Evolutionary conservation across 345 rosid genomes (phyloP), one percentile per base, ranked within the genome.

Genomic region (Viola odorata): DNA sequence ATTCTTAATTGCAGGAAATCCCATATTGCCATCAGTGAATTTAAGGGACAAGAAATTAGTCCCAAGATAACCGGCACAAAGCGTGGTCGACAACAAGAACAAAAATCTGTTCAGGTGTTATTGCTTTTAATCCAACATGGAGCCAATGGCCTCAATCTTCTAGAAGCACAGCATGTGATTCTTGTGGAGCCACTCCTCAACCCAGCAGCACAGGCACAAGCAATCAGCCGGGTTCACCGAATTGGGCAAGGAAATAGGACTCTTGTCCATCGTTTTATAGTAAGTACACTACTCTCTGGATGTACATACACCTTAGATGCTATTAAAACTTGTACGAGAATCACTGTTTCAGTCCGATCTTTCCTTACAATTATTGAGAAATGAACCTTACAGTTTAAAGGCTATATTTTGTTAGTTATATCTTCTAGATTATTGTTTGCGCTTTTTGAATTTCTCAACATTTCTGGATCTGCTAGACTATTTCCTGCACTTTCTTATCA

Each of bases 191-290:
- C 98, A 11, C 78, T 92, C 58, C 84, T 92, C 61, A 89, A 89
- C 77, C 98, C 98, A 5, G 98, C 98, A 59, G 94, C 84, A 16
- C 96, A 92, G 74, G 91, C 98, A 50, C 98, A 92, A 78, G 96
- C 98, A 58, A 86, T 92, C 61, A 82, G 97, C 67, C 82, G 98
- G 55, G 90, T 92, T 36, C 98, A 92, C 69, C 84, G 97, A 51
- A 85, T 92, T 50, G 98, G 98, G 44, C 98, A 92, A 76, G 84
- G 82, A 47, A 79, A 78, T 17, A 72, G 68, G 66, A 92, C 98
- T 4, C 79, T 87, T 8, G 94, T 92, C 73, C 97, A 92, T 78
- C 96, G 96, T 8, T 92, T 92, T 63, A 70, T 89, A 38, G 97
- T 92, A 80, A 12, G 89, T 76, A 12, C 41, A 50, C 68, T 54